phyloP scores from a whole-genome alignment of 2,329 filamentous ascomycete genomes.

The Phialophora expanda region DNA sequence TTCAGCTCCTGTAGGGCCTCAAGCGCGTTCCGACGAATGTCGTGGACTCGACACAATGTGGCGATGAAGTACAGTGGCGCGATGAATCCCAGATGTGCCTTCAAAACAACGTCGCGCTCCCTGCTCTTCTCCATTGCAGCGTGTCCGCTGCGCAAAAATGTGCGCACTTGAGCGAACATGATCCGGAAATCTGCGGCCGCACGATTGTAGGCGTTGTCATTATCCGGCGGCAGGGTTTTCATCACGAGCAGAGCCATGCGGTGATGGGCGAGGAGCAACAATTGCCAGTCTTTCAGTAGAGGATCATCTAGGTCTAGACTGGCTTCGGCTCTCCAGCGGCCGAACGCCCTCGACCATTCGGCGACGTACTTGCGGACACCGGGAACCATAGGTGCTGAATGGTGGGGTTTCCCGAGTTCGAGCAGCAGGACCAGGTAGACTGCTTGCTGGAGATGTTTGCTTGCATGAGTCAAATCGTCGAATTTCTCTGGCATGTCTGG shows the following conservation, averaged over 20 bases:
- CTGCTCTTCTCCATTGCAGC: constrained; percentile 19
- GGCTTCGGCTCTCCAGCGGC: constrained; percentile 27
- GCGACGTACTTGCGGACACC: constrained; percentile 31
- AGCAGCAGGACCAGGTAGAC: constrained; percentile 30
- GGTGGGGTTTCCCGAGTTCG: constrained; percentile 26
- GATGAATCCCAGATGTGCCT: constrained; percentile 29
- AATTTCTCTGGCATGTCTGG: constrained; percentile 32
- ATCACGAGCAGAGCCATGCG: constrained; percentile 31
- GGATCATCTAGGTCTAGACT: constrained; percentile 24
- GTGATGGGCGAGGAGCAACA: constrained; percentile 29
- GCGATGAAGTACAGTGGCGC: constrained; percentile 33
- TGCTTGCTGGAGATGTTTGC: constrained; percentile 26
- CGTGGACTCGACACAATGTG: constrained; percentile 28
- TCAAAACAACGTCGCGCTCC: constrained; percentile 20
- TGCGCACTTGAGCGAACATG: constrained; percentile 33
- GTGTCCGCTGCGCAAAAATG: constrained; percentile 28
- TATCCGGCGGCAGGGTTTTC: constrained; percentile 29
- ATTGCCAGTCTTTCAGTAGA: constrained; percentile 30
- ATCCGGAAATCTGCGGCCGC: constrained; percentile 32
- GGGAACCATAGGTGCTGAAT: constrained; percentile 22
- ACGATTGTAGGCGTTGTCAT: constrained; percentile 25
- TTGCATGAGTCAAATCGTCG: constrained; percentile 26
- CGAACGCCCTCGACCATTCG: constrained; percentile 30
- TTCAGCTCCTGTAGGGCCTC: constrained; percentile 28
- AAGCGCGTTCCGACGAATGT: constrained; percentile 26